Conservation (phyloP, 2,329 filamentous ascomycete species). For the Dactylellina drechsleri region DNA sequence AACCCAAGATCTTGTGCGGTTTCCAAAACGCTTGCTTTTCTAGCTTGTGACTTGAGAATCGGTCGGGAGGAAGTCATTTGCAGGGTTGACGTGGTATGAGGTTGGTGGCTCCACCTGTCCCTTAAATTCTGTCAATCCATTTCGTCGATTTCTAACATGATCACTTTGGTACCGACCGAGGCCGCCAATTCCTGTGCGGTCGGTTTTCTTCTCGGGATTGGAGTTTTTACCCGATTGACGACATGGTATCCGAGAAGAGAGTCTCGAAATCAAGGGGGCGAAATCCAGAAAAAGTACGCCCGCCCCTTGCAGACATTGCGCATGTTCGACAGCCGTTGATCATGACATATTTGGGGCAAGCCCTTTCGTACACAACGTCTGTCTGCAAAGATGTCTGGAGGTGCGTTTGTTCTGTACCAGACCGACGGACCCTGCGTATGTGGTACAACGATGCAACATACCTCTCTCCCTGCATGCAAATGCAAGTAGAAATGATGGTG, state of each 20-base stretch:
- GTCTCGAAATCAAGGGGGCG: constrained; percentile 21
- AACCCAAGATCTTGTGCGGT: constrained; percentile 34
- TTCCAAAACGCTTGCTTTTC: constrained; percentile 30
- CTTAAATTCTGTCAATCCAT: constrained; percentile 2
- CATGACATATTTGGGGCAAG: constrained; percentile 45
- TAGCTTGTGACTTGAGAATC: constrained; percentile 37
- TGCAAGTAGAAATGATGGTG: constrained; percentile 39
- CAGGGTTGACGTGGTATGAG: constrained; percentile 52
- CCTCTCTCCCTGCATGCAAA: constrained; percentile 50
- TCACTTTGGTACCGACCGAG: constrained; percentile 34
- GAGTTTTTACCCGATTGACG: constrained; percentile 42
- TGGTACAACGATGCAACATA: constrained; percentile 53
- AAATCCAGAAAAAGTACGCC: constrained; percentile 28
- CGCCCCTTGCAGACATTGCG: constrained; percentile 47
- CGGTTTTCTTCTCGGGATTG: constrained; percentile 24
- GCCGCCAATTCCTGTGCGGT: constrained; percentile 27
- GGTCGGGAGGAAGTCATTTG: constrained; percentile 29
- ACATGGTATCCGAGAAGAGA: constrained; percentile 45
- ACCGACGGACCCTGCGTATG: constrained; percentile 44
- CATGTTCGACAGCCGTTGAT: constrained; percentile 45
- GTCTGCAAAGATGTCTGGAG: constrained; percentile 12
- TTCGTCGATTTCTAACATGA: constrained; percentile 4
- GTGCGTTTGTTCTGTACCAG: constrained; percentile 13
- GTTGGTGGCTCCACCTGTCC: constrained; percentile 30
- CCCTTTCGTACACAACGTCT: too few relatives aligned